Evolutionary conservation across 2,329 filamentous ascomycete genomes (phyloP).

Genomic region (Didymella glomerata): DNA sequence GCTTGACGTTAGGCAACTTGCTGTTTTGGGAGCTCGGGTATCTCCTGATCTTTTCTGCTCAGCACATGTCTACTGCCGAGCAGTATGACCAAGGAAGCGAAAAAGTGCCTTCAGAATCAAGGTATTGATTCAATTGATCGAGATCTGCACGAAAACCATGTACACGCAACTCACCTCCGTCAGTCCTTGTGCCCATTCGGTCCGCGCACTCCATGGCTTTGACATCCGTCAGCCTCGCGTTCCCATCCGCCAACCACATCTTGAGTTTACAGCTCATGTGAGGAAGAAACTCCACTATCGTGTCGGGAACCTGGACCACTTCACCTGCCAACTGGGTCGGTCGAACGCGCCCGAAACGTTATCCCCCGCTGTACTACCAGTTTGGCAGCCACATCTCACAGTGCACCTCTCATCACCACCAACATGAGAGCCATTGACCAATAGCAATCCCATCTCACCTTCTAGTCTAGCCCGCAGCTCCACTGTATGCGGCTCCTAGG

Average conservation of each 20-base stretch:
- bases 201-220: constrained; percentile 11
- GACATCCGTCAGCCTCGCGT: constrained; percentile 7
- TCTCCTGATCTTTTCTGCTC: constrained; percentile 36
- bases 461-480: constrained; percentile 14
- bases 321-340: constrained; percentile 28
- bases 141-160: constrained; percentile 10
- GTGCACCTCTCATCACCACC: constrained; percentile 15
- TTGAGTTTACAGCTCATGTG: constrained; percentile 20
- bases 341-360: constrained; percentile 34
- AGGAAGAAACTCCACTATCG: constrained; percentile 9
- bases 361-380: constrained; percentile 18
- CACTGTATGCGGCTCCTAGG: constrained; percentile 34
- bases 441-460: constrained; percentile 8
- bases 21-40: constrained; percentile 9
- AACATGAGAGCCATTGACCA: constrained; percentile 17
- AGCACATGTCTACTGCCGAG: constrained; percentile 5
- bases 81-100: constrained; percentile 4
- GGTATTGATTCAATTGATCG: constrained; percentile 10
- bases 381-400: constrained; percentile 25
- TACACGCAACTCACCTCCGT: constrained; percentile 10
- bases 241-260: constrained; percentile 11
- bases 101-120: constrained; percentile 1
- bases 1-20: constrained; percentile 27
- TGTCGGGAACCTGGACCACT: constrained; percentile 22
- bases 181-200: not conserved